Evolutionary conservation across 2,329 filamentous ascomycete genomes (phyloP), one percentile per base, ranked within the genome.

Genomic region (Phyllosticta paracitricarpa): DNA sequence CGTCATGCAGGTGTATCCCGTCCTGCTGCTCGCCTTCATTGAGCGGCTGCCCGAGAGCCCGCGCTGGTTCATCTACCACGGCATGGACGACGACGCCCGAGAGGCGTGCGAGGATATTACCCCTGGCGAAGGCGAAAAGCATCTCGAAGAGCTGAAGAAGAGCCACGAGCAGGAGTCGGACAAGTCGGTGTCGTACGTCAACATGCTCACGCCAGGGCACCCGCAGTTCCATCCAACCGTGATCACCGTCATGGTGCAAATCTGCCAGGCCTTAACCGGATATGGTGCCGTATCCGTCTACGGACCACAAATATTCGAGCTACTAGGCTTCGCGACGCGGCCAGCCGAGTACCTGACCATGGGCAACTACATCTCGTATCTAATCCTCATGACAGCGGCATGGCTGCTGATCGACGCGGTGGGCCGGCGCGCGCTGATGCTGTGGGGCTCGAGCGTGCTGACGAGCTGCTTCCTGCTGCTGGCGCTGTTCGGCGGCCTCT

Each of bases 261-360:
- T 85, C 65, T 85, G 85, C 65, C 84, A 80, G 69, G 81, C 81
- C 0, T 70, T 83, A 57, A 83, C 81, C 0, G 81, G 81, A 3
- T 84, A 84, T 60, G 82, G 82, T 2, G 84, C 83, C 0, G 81
- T 86, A 2, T 82, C 79, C 19, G 83, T 86, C 2, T 86, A 86
- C 62, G 84, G 83, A 0, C 82, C 83, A 2, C 84, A 86, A 65
- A 85, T 86, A 59, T 86, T 86, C 68, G 78, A 83, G 22, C 78
- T 86, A 9, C 78, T 86, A 3, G 82, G 83, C 17, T 84, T 85
- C 68, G 69, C 71, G 19, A 77, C 79, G 40, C 72, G 71, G 3
- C 72, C 71, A 17, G 78, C 83, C 1, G 83, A 86, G 68, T 81
- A 79, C 63, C 71, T 84, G 14, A 85, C 83, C 0, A 76, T 84